Percentiles rank a stretch among this genome's conserved stretches.
These are phyloP conservation scores for Xylaria polymorpha DNA, from an alignment of 2,329 filamentous ascomycete species.

Conservation along the genomic window DNA sequence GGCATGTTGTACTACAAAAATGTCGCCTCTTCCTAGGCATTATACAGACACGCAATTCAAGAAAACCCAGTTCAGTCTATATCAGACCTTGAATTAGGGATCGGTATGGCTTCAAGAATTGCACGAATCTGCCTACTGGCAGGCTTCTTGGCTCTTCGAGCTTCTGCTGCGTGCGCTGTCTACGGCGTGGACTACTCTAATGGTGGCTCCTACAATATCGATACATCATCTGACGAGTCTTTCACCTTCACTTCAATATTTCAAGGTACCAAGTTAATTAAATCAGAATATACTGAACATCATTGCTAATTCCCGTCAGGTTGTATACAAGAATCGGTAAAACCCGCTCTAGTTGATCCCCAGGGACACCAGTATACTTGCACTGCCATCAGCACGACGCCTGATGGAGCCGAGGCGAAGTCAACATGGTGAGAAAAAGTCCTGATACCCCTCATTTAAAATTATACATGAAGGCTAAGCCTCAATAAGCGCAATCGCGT, in stretches of 20 bases:
- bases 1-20: constrained; percentile 20
- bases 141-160: constrained; percentile 36
- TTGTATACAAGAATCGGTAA: constrained; percentile 51
- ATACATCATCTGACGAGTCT: constrained; percentile 52
- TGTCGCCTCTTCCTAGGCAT: background rate
- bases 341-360: constrained; percentile 52
- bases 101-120: constrained; percentile 38
- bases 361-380: constrained; percentile 52
- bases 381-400: constrained; percentile 51
- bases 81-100: background rate
- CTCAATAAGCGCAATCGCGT: constrained; percentile 51
- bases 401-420: constrained; percentile 51
- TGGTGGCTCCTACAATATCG: constrained; percentile 55
- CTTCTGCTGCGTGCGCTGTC: constrained; percentile 48
- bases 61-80: background rate
- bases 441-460: background rate
- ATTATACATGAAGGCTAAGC: background rate
- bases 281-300: background rate
- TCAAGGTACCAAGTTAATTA: constrained; percentile 46
- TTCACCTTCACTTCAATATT: constrained; percentile 55
- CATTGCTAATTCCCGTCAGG: constrained; percentile 42
- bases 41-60: constrained; percentile 10
- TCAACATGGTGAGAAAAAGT: constrained; percentile 53
- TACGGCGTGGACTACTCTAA: constrained; percentile 55
- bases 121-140: constrained; percentile 32